phyloP scores from a whole-genome alignment of 768 basidiomycete genomes.

The Pleurotus djamor region DNA sequence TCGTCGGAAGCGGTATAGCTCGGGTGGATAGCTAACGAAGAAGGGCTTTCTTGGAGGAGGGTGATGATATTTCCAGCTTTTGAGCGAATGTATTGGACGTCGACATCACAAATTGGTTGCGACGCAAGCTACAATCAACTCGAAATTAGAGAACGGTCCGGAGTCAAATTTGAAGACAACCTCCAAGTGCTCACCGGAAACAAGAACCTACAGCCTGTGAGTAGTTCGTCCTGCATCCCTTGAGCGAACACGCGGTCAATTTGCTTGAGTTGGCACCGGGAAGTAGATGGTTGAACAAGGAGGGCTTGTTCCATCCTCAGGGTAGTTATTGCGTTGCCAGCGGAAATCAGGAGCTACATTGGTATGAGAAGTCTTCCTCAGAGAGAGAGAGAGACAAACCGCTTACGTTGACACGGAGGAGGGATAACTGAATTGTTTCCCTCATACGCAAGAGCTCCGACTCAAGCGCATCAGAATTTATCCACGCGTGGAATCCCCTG shows the following conservation, averaged over 20 bases:
- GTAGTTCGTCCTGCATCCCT: not conserved
- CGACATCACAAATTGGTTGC: no score
- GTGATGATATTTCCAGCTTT: no score
- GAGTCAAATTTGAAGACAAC: not conserved
- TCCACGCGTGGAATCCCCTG: not conserved
- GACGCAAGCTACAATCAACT: no score
- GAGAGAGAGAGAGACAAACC: not conserved
- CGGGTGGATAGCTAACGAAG: no score
- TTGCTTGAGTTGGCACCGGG: not conserved
- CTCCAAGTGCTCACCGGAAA: not conserved
- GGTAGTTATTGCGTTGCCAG: not conserved
- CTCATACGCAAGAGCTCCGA: not conserved
- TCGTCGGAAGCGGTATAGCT: no score
- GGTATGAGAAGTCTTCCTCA: not conserved
- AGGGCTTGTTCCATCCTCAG: not conserved
- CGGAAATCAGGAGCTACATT: not conserved
- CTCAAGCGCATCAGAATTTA: not conserved
- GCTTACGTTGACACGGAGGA: not conserved
- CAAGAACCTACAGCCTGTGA: not conserved
- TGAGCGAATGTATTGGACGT: no score
- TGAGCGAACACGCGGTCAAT: not conserved
- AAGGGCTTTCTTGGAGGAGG: no score
- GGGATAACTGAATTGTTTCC: not conserved
- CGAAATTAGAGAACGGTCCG: not conserved
- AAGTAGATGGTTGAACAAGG: not conserved